Evolutionary conservation across 148 eudicot genomes (phyloP).

Genomic region (Heliosperma pusillum): DNA sequence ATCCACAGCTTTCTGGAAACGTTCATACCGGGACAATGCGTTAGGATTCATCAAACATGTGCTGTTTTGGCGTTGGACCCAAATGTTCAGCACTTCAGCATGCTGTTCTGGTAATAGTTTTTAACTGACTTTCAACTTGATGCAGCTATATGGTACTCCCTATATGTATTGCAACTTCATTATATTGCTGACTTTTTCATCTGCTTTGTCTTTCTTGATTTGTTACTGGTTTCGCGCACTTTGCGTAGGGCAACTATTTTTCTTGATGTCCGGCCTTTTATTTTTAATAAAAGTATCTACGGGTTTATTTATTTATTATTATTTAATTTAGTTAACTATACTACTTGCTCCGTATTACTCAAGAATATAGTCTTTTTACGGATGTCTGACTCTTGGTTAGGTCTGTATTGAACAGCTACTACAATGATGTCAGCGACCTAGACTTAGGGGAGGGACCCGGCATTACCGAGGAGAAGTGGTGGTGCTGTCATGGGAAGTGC

Average conservation of each 20-base stretch:
- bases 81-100: constrained; percentile 84
- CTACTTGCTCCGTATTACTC: not conserved
- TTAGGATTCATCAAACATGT: constrained; percentile 82
- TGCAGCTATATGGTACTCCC: constrained; percentile 23
- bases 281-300: too few species aligned
- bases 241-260: too few species aligned
- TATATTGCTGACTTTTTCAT: too few species aligned
- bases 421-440: constrained; percentile 82
- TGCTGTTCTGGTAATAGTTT: constrained; percentile 67
- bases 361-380: not conserved
- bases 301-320: too few species aligned
- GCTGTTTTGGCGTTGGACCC: constrained; percentile 91
- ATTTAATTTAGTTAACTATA: not conserved
- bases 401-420: constrained; percentile 49
- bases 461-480: constrained; percentile 74
- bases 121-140: not conserved
- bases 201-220: too few species aligned
- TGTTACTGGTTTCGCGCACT: too few species aligned
- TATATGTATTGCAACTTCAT: constrained; percentile 93
- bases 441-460: constrained; percentile 73
- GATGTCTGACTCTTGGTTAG: not conserved
- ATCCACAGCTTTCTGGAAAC: constrained; percentile 23
- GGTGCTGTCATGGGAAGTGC: constrained; percentile 43
- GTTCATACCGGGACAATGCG: constrained; percentile 49
- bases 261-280: too few species aligned